A percentile compares a stretch with the other conserved stretches of the same genome.
Conservation (phyloP, 2,329 filamentous ascomycete genomes). For the Phyllosticta citrichinensis region DNA sequence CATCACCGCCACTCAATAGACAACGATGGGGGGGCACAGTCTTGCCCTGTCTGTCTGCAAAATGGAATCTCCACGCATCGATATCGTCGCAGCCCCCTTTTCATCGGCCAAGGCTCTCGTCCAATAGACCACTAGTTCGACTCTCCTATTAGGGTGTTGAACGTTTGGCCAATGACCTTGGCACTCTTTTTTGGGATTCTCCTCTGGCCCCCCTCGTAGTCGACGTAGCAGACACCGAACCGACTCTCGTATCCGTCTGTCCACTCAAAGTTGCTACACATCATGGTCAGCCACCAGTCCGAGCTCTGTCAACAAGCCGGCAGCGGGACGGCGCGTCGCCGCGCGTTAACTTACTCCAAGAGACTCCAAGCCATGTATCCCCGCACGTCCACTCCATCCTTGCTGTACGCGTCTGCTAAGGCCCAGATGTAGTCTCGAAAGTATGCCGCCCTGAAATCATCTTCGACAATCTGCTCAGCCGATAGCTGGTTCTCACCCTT, state of each 20-base stretch:
- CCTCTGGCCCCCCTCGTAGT: constrained; percentile 71
- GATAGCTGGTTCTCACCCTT: constrained; percentile 73
- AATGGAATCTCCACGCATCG: background rate
- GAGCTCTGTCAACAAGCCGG: constrained; percentile 3
- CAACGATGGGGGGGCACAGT: background rate
- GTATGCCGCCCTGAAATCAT: constrained; percentile 74
- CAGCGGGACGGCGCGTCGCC: constrained; percentile 3
- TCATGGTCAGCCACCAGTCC: constrained; percentile 6
- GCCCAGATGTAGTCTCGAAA: constrained; percentile 68
- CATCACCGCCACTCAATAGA: background rate
- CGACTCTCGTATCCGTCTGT: constrained; percentile 83
- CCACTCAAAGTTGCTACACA: constrained; percentile 69
- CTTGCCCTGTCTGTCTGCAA: background rate
- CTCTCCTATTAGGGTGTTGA: constrained; percentile 55
- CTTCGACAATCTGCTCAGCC: constrained; percentile 60
- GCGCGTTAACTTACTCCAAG: constrained; percentile 52
- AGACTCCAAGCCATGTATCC: constrained; percentile 83
- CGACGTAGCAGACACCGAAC: constrained; percentile 75
- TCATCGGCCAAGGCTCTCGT: background rate
- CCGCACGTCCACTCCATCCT: constrained; percentile 68
- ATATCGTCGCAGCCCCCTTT: background rate
- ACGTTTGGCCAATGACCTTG: constrained; percentile 57
- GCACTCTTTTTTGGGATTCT: constrained; percentile 79
- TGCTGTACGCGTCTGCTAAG: constrained; percentile 59
- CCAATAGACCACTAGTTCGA: constrained; percentile 27